phyloP scores from a whole-genome alignment of 768 basidiomycete genomes.

The Fistulinella prunicolor region DNA sequence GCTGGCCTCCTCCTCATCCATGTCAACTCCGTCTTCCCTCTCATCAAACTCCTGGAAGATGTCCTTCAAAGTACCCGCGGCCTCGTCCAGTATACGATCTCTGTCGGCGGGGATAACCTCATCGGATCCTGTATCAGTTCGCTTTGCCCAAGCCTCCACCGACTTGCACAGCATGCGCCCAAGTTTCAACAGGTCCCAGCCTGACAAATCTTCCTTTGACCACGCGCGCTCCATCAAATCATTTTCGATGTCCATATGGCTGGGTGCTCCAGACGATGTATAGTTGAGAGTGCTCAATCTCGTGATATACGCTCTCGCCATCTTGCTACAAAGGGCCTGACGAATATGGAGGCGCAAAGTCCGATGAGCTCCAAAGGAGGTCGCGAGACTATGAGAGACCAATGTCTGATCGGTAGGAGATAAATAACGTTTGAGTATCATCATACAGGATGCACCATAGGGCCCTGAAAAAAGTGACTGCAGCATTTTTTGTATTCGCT shows the following conservation, averaged over 20 bases:
- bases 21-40: conserved; percentile 49
- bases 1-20: conserved; percentile 68
- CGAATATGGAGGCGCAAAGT: conserved; percentile 64
- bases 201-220: conserved; percentile 63
- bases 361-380: conserved; percentile 57
- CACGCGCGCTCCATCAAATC: conserved; percentile 72
- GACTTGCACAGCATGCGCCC: conserved; percentile 53
- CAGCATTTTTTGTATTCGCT: conserved; percentile 54
- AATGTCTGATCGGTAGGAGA: conserved; percentile 33
- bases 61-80: conserved; percentile 66
- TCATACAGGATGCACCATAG: conserved; percentile 62
- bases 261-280: conserved; percentile 57
- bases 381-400: conserved; percentile 31
- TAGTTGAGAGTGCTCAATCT: conserved; percentile 52
- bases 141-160: conserved; percentile 56
- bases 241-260: conserved; percentile 55
- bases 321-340: conserved; percentile 53
- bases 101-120: conserved; percentile 34
- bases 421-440: conserved; percentile 57
- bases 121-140: conserved; percentile 26
- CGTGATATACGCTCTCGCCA: conserved; percentile 65
- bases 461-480: conserved; percentile 59
- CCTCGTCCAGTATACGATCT: conserved; percentile 66
- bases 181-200: conserved; percentile 64
- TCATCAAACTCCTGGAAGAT: conserved; percentile 71